A percentile compares a stretch with the other conserved stretches of the same genome.
These are phyloP conservation scores for Elsinoe perseae DNA, from an alignment of 2,329 filamentous ascomycete genomes.

Conservation along the genomic window DNA sequence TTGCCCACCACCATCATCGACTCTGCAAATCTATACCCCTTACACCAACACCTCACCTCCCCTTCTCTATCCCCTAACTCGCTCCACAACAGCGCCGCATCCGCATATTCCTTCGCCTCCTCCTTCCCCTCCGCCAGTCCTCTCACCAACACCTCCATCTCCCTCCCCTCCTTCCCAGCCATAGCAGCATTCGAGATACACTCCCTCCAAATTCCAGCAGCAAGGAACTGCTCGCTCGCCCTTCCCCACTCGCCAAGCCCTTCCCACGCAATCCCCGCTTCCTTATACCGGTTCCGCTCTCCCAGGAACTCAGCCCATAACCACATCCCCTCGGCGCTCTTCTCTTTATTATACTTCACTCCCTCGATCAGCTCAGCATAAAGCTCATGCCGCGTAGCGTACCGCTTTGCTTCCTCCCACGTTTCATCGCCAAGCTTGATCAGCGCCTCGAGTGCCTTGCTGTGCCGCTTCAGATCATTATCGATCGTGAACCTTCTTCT, in stretches of 20 bases:
- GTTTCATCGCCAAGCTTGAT: slow-evolving; percentile 53
- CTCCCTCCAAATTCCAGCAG: slow-evolving; percentile 84
- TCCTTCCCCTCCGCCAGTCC: slow-evolving; percentile 69
- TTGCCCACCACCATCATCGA: slow-evolving; percentile 71
- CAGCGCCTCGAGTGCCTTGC: slow-evolving; percentile 71
- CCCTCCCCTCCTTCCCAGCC: slow-evolving; percentile 52
- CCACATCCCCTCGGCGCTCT: slow-evolving; percentile 60
- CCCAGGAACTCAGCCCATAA: slow-evolving; percentile 75
- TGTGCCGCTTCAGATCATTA: slow-evolving; percentile 68
- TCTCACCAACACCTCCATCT: slow-evolving; percentile 61
- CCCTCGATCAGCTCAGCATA: slow-evolving; percentile 70
- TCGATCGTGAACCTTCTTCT: slow-evolving; percentile 79
- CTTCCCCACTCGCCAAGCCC: slow-evolving; percentile 66
- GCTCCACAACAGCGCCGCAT: slow-evolving; percentile 70
- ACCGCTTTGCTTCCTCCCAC: slow-evolving; percentile 71
- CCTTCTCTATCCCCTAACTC: slow-evolving; percentile 66
- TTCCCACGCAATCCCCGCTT: slow-evolving; percentile 84
- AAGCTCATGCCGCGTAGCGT: slow-evolving; percentile 70
- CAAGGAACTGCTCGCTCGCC: slow-evolving; percentile 75
- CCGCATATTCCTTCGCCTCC: slow-evolving; percentile 75
- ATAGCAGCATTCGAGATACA: slow-evolving; percentile 72
- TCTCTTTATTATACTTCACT: slow-evolving; percentile 71
- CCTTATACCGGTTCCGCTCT: slow-evolving; percentile 66
- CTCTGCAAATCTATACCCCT: slow-evolving; percentile 77
- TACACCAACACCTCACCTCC: slow-evolving; percentile 73